Conservation (phyloP, 495 filamentous ascomycete genomes). For the Friedmanniomyces simplex region DNA sequence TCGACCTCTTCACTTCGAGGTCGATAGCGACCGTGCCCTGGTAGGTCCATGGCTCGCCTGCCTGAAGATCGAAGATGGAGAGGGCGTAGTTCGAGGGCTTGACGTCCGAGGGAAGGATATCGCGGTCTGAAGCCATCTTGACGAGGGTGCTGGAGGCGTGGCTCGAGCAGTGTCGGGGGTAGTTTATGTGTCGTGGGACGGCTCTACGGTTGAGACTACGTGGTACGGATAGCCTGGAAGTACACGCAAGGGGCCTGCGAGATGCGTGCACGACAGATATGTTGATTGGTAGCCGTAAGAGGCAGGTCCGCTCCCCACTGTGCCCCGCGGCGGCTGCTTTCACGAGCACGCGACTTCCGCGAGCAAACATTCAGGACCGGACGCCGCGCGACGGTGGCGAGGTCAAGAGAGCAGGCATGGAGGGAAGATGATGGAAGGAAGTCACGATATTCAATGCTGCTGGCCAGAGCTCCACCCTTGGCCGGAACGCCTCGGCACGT, state of each 20-base stretch:
- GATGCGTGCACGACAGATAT: not conserved
- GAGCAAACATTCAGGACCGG: not conserved
- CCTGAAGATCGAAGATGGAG: slow-evolving; percentile 66
- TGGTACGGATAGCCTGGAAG: not conserved
- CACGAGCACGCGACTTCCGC: not conserved
- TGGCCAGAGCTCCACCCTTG: not conserved
- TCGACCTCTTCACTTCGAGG: slow-evolving; percentile 49
- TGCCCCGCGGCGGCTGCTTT: not conserved
- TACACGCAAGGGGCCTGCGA: not conserved
- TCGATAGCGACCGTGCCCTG: slow-evolving; percentile 64
- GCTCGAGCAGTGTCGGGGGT: slow-evolving; percentile 12
- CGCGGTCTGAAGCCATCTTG: slow-evolving; percentile 23
- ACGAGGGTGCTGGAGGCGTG: slow-evolving; percentile 17
- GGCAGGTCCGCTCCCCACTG: not conserved
- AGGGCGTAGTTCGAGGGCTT: slow-evolving; percentile 82
- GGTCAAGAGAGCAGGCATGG: too few relatives aligned
- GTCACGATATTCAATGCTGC: not conserved
- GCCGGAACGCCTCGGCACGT: not conserved
- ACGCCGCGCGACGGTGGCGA: not conserved
- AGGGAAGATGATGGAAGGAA: not conserved
- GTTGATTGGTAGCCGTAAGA: not conserved
- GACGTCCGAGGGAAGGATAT: slow-evolving; percentile 33
- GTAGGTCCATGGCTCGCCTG: slow-evolving; percentile 64
- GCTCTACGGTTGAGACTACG: not conserved
- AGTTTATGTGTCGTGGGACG: not conserved